Evolutionary conservation across 768 basidiomycete genomes (phyloP), one percentile per base, ranked within the genome.

Genomic region (Trametes punicea): DNA sequence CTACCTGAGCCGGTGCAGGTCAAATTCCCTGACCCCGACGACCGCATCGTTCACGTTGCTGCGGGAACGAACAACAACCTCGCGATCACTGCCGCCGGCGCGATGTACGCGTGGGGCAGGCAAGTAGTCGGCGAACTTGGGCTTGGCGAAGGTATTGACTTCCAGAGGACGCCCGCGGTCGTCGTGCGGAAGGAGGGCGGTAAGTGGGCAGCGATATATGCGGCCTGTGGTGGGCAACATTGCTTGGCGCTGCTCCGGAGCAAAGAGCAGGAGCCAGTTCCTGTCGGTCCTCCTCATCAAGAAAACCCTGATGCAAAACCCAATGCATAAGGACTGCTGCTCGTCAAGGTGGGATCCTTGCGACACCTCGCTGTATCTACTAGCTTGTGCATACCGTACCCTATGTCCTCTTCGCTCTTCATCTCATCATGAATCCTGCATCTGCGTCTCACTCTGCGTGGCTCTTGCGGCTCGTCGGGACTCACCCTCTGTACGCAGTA

Each of bases 161-260:
- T 83, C 61, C 82, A 84, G 20, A 74, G 73, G 62, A 87, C 82
- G 7, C 89, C 89, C 0, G 81, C 73, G 36, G 74, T 79, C 16
- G 79, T 90, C 39, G 89, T 91, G 21, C 81, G 87, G 45, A 82
- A 79, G 67, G 84, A 85, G 63, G 89, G 89, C 13, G 85, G 85
- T 16, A 74, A 78, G 6, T 88, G 85, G 85, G 78, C 79, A 38
- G 84, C 87, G 15, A 66, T 81, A 21, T 75, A 78, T 20, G 84
- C 83, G 33, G 78, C 85, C 1, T 90, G 88, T 67, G 89, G 89
- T 30, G 89, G 89, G 3, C 90, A 91, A 65, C 89, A 91, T 65
- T 83, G 87, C 2, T 65, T 90, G 18, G 88, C 84, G 29, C 71
- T 90, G 53, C 81, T 90, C 69, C 81, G 84, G 65, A 87, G 82